Evolutionary conservation across 441 rosid species (phyloP).

Genomic region (Populus trichocarpa): DNA sequence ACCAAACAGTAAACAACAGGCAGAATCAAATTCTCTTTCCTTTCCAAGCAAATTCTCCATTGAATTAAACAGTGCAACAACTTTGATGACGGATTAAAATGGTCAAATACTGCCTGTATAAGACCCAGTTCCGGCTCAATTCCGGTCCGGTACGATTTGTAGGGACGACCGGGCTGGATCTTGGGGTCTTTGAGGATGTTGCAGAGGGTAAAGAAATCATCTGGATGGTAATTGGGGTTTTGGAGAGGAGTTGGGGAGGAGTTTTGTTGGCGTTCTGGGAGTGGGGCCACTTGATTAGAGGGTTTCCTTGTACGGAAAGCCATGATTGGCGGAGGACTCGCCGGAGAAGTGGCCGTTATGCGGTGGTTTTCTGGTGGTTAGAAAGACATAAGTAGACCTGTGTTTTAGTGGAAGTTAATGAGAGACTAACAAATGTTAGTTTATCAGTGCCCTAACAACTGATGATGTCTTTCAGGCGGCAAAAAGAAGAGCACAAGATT

Average conservation of each 20-base stretch:
- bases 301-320: constrained; percentile 25
- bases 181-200: constrained; percentile 43
- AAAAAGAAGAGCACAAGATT: constrained; percentile 5
- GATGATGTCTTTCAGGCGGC: constrained; percentile 9
- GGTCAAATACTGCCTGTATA: constrained; percentile 48
- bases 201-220: constrained; percentile 44
- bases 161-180: constrained; percentile 39
- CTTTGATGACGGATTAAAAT: constrained; percentile 61
- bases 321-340: background rate
- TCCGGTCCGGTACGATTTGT: constrained; percentile 42
- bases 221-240: constrained; percentile 23
- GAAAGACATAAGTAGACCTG: background rate
- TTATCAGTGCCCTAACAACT: background rate
- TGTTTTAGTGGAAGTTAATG: background rate
- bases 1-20: constrained; percentile 64
- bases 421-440: background rate
- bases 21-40: constrained; percentile 62
- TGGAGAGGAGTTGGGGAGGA: constrained; percentile 16
- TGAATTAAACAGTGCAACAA: constrained; percentile 50
- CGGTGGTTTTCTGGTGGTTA: background rate
- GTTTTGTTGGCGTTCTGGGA: constrained; percentile 9
- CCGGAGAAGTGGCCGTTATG: constrained; percentile 2
- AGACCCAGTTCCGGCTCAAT: constrained; percentile 44
- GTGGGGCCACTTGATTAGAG: constrained; percentile 30
- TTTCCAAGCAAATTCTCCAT: constrained; percentile 55